phyloP scores from a whole-genome alignment of 225 moss, liverwort and hornwort genomes.

The Polytrichum commune region DNA sequence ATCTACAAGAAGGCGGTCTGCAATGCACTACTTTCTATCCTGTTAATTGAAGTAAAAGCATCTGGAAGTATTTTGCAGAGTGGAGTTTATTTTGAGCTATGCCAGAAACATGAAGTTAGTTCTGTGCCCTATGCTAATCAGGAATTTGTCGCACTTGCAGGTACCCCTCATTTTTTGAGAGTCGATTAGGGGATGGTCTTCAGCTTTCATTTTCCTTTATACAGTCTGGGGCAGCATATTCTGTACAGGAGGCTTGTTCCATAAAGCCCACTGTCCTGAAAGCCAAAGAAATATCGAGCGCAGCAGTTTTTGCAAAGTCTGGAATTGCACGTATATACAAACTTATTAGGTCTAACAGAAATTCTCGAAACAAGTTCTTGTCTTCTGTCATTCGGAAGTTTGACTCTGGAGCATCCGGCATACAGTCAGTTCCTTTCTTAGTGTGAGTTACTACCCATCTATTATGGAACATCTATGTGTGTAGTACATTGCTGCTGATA shows the following conservation, averaged over 20 bases:
- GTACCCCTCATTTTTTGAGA: slow-evolving; percentile 94
- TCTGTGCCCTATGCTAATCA: background rate
- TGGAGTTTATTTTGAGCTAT: background rate
- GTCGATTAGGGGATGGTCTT: slow-evolving; percentile 90
- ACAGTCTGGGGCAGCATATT: slow-evolving; percentile 68
- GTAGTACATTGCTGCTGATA: too few species aligned
- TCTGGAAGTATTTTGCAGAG: background rate
- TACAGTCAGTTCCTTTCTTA: slow-evolving; percentile 67
- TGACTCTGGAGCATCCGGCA: slow-evolving; percentile 70
- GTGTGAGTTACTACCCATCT: slow-evolving; percentile 43
- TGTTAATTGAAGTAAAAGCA: background rate
- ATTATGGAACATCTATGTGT: background rate
- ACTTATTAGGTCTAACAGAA: slow-evolving; percentile 71
- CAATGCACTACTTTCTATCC: background rate
- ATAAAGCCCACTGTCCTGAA: slow-evolving; percentile 25
- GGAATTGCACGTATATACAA: slow-evolving; percentile 95
- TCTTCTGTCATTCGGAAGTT: slow-evolving; percentile 89
- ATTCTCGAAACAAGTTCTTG: slow-evolving; percentile 88
- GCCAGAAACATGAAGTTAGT: background rate
- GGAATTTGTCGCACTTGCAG: slow-evolving; percentile 21
- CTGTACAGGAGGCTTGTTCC: slow-evolving; percentile 25
- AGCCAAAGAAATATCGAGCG: slow-evolving; percentile 34
- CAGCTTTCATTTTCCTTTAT: slow-evolving; percentile 79
- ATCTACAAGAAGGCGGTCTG: background rate
- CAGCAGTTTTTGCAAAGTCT: slow-evolving; percentile 67